Percentiles rank a stretch among this genome's conserved stretches.
Evolutionary conservation across 2,329 filamentous ascomycete genomes (phyloP).

Genomic region (Venturiaceae sp.): DNA sequence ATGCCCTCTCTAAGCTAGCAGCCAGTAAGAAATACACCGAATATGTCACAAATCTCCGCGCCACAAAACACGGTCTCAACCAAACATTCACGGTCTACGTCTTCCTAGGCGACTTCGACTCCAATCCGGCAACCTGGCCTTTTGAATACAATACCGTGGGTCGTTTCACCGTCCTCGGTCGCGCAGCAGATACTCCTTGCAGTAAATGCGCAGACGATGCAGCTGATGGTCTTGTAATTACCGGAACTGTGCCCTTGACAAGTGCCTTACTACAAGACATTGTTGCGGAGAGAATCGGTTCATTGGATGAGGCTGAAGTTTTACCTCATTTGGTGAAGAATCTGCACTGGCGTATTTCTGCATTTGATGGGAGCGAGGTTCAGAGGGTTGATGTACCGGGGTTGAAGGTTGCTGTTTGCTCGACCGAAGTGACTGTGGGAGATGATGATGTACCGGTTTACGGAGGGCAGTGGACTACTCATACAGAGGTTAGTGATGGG

Average conservation of each 20-base stretch:
- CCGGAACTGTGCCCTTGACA: constrained; percentile 30
- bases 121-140: constrained; percentile 19
- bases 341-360: constrained; percentile 11
- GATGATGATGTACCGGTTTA: constrained; percentile 11
- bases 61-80: constrained; percentile 22
- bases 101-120: constrained; percentile 24
- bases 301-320: constrained; percentile 20
- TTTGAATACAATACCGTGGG: constrained; percentile 31
- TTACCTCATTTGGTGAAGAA: constrained; percentile 11
- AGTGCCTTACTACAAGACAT: constrained; percentile 23
- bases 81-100: constrained; percentile 26
- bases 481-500: constrained; percentile 11
- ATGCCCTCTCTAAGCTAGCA: background rate
- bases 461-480: constrained; percentile 7
- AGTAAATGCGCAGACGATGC: constrained; percentile 22
- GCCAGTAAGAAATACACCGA: constrained; percentile 16
- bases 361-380: constrained; percentile 11
- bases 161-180: background rate
- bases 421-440: constrained; percentile 9
- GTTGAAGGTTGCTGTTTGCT: constrained; percentile 11
- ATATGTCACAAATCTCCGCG: constrained; percentile 26
- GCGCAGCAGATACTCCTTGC: constrained; percentile 16
- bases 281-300: constrained; percentile 18
- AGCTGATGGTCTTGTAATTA: constrained; percentile 19
- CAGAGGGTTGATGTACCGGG: constrained; percentile 9